Conservation (phyloP, 768 basidiomycete species). For the Austroboletus eburneus region DNA sequence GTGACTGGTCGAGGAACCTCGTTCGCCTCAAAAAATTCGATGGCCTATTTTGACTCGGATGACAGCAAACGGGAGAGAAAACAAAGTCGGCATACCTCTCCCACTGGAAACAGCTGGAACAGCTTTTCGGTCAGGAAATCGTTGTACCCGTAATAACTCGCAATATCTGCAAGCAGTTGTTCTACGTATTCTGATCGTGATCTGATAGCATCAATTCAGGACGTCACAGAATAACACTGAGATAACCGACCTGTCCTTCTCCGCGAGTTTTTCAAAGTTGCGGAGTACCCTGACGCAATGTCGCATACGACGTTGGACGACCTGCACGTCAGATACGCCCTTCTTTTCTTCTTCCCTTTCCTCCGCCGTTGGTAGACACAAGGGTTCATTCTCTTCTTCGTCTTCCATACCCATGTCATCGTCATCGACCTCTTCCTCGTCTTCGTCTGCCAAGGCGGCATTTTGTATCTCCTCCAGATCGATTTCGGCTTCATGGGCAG, state of each 20-base stretch:
- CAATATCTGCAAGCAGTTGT: slow-evolving; percentile 85
- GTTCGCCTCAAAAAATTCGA: slow-evolving; percentile 98
- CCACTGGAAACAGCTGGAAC: slow-evolving; percentile 87
- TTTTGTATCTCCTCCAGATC: slow-evolving; percentile 63
- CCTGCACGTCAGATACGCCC: slow-evolving; percentile 64
- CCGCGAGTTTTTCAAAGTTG: slow-evolving; percentile 66
- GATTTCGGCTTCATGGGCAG: slow-evolving; percentile 62
- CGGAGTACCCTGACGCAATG: slow-evolving; percentile 68
- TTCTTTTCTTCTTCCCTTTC: slow-evolving; percentile 72
- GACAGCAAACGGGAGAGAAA: not conserved
- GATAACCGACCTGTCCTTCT: slow-evolving; percentile 52
- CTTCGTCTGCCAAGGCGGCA: slow-evolving; percentile 46
- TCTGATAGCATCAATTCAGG: slow-evolving; percentile 38
- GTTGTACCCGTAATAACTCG: slow-evolving; percentile 97
- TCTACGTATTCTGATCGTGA: slow-evolving; percentile 86
- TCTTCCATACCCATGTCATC: slow-evolving; percentile 40
- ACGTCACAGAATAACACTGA: slow-evolving; percentile 2
- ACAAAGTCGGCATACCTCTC: slow-evolving; percentile 58
- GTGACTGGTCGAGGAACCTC: slow-evolving; percentile 95
- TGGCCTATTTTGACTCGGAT: slow-evolving; percentile 52
- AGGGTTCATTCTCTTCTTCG: slow-evolving; percentile 38
- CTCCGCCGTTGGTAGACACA: slow-evolving; percentile 65
- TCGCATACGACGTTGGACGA: slow-evolving; percentile 76
- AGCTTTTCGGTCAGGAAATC: slow-evolving; percentile 92
- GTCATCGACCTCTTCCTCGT: slow-evolving; percentile 48